A percentile compares a stretch with the other conserved stretches of the same genome.
Conservation (phyloP, 2,329 filamentous ascomycete species). For the Hypoxylon sp. region DNA sequence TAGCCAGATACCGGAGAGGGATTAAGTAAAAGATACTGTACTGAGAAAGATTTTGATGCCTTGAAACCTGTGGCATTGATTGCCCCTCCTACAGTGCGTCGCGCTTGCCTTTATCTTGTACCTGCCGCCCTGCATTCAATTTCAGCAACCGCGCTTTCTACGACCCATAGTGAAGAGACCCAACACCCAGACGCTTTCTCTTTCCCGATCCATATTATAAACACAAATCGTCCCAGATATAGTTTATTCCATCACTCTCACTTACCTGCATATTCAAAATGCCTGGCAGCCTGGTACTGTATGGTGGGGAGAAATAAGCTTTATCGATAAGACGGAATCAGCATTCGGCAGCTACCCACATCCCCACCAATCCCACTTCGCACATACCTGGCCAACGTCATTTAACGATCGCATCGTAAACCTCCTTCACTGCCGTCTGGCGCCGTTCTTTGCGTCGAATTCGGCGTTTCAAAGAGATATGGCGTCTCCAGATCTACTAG, state of each 20-base stretch:
- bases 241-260: neutral
- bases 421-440: neutral
- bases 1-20: too few relatives aligned
- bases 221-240: neutral
- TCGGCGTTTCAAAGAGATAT: conserved; percentile 38
- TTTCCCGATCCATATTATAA: neutral
- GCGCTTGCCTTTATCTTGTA: too few relatives aligned
- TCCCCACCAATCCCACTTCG: conserved; percentile 20
- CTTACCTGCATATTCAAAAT: too few relatives aligned
- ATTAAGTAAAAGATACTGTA: too few relatives aligned
- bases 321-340: conserved; percentile 19
- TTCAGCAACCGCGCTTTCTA: too few relatives aligned
- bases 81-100: too few relatives aligned
- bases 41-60: too few relatives aligned
- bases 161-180: neutral
- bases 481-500: conserved; percentile 58
- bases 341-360: neutral
- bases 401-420: conserved; percentile 17
- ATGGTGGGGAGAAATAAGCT: neutral
- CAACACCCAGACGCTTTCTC: neutral
- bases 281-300: too few relatives aligned
- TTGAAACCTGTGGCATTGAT: too few relatives aligned
- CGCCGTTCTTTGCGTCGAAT: conserved; percentile 15
- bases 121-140: too few relatives aligned
- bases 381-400: conserved; percentile 28